Base-by-base conservation (phyloP, 1,284 basidiomycete genomes). In the Trametes versicolor region DNA sequence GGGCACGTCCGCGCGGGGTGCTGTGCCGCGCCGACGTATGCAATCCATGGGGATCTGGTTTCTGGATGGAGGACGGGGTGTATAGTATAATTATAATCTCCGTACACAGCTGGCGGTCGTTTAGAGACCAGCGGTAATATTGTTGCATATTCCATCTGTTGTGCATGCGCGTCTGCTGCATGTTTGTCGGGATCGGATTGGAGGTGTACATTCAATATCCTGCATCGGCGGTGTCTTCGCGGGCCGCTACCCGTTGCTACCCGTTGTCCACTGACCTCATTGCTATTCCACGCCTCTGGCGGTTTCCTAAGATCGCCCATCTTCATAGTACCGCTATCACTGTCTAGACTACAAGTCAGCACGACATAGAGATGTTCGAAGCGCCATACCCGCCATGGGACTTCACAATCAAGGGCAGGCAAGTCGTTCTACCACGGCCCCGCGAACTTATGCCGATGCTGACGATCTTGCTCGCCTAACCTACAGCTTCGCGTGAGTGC, bases 331-430 rank as follows among this genome's bases (percentile, higher is more conserved):
- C 34, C 23, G 19, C 19, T 17, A 4, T n/a, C 15, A 43, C 39
- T 41, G 17, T 17, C 15, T 39, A 39, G 10, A 12, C 37, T 39
- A 3, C 37, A n/a, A n/a, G n/a, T n/a, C n/a, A 17, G n/a, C 10
- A 21, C 15, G 47, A 21, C 41, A 17, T 17, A 48, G 25, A 37
- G 32, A 73, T 73, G 72, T 73, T 62, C 27, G 60, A 69, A 23
- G 71, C 72, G 37, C 70, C 72, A 29, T 72, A 69, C 41, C 66
- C 70, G 21, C 72, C 72, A 7, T 73, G 71, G 63, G 72, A 73
- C 50, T 69, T 69, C 45, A 69, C 71, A 12, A 69, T 72, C 55
- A 70, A 64, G 51, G 58, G 63, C 41, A 70, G 71, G 72, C 71
- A 50, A 19, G 69, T 47, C 17, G n/a, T 15, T 48, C 10, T 19